A percentile compares a stretch with the other conserved stretches of the same genome.
These are phyloP conservation scores for Globisporangium lucens DNA, from an alignment of 352 stramenopile genomes.

Conservation along the genomic window DNA sequence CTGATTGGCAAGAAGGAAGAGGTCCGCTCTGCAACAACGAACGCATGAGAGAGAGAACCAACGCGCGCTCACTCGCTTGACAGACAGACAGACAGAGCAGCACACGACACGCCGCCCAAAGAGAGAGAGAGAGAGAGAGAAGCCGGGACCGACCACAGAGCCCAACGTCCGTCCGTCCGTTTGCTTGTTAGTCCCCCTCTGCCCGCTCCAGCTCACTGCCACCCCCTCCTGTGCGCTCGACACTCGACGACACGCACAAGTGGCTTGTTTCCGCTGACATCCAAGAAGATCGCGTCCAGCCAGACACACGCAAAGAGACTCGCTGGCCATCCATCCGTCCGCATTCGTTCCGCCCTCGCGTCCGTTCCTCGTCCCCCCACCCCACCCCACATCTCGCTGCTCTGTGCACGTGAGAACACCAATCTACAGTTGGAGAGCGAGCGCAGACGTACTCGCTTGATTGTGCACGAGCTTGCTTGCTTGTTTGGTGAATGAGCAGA, in stretches of 20 bases:
- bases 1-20: constrained; percentile 2
- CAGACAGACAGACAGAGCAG: background rate
- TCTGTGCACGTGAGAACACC: background rate
- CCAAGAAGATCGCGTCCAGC: background rate
- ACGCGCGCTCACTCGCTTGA: background rate
- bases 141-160: background rate
- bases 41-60: background rate
- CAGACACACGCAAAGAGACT: background rate
- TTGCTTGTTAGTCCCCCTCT: background rate
- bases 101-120: background rate
- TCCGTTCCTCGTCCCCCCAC: background rate
- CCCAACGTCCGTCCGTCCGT: background rate
- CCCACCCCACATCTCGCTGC: background rate
- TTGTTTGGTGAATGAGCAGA: background rate
- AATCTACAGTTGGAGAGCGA: background rate
- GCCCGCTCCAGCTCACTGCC: too few relatives aligned
- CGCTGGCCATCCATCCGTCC: background rate
- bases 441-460: background rate
- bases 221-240: background rate
- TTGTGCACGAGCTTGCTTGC: background rate
- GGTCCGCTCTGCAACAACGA: constrained; percentile 5
- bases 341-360: background rate
- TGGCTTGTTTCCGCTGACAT: background rate
- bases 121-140: background rate
- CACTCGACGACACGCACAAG: background rate